Conservation (phyloP, 495 filamentous ascomycete species). For the Sporormia fimetaria region DNA sequence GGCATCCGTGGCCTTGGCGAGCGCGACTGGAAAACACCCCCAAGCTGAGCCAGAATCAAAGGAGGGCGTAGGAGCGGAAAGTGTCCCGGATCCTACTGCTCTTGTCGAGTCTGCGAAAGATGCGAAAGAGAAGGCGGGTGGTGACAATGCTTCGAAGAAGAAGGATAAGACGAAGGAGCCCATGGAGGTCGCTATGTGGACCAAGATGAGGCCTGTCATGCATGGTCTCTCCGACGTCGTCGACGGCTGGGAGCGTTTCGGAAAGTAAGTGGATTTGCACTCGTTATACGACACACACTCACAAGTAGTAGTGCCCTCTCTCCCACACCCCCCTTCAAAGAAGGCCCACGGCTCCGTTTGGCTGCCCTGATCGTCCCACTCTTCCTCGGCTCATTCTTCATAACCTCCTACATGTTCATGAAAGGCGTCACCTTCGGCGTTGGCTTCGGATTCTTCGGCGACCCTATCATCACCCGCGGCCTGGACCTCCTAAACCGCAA, state of each 20-base stretch:
- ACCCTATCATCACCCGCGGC: slow-evolving; percentile 53
- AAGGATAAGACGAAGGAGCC: slow-evolving; percentile 81
- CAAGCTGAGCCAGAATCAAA: slow-evolving; percentile 31
- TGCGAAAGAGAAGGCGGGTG: slow-evolving; percentile 45
- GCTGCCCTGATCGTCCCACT: slow-evolving; percentile 48
- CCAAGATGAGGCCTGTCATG: slow-evolving; percentile 65
- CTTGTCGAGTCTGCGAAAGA: slow-evolving; percentile 44
- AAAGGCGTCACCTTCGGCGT: slow-evolving; percentile 54
- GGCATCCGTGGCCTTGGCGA: slow-evolving; percentile 60
- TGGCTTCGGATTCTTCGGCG: slow-evolving; percentile 70
- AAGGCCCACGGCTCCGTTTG: slow-evolving; percentile 51
- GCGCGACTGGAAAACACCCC: slow-evolving; percentile 56
- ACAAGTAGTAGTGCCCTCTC: slow-evolving; percentile 48
- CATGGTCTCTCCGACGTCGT: slow-evolving; percentile 59
- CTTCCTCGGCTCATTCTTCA: slow-evolving; percentile 47
- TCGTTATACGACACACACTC: not conserved
- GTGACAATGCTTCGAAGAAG: slow-evolving; percentile 33
- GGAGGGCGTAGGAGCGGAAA: slow-evolving; percentile 25
- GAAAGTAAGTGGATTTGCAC: slow-evolving; percentile 45
- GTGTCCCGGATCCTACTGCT: slow-evolving; percentile 50
- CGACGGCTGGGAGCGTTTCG: slow-evolving; percentile 71
- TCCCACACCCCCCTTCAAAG: slow-evolving; percentile 63
- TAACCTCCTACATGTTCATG: slow-evolving; percentile 61
- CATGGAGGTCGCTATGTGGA: slow-evolving; percentile 67
- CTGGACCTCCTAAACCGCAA: slow-evolving; percentile 51